These are phyloP conservation scores for Westerdykella ornata DNA, from an alignment of 2,329 filamentous ascomycete genomes.

Conservation along the genomic window DNA sequence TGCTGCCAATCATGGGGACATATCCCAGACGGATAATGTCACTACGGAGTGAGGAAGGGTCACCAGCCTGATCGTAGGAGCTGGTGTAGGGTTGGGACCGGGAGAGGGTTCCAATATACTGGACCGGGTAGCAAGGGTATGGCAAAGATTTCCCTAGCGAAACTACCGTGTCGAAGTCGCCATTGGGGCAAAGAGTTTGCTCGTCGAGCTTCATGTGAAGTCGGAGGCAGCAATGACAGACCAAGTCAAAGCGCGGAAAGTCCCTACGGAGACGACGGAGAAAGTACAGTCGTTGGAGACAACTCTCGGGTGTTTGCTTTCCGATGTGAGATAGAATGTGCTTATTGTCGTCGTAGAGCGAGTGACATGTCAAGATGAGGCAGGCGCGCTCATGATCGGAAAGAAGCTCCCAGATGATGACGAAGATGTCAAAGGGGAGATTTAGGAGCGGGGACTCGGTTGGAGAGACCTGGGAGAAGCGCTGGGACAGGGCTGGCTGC, in stretches of 20 bases:
- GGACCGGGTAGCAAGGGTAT: background rate
- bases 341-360: background rate
- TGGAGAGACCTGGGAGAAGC: background rate
- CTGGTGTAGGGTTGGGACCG: background rate
- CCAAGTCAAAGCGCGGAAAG: background rate
- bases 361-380: background rate
- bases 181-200: background rate
- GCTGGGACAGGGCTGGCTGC: background rate
- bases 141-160: too few species aligned
- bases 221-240: background rate
- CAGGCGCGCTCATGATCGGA: background rate
- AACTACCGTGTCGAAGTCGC: too few species aligned
- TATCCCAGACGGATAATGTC: background rate
- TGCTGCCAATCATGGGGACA: too few species aligned
- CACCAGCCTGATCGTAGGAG: too few species aligned
- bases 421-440: background rate
- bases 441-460: background rate
- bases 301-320: background rate
- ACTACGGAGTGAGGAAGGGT: too few species aligned
- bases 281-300: background rate
- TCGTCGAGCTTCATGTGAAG: background rate
- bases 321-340: background rate
- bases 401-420: background rate
- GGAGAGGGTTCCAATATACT: background rate
- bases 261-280: background rate